Evolutionary conservation across 208 protist species (phyloP).

Genomic region (Trypanosoma grayi): DNA sequence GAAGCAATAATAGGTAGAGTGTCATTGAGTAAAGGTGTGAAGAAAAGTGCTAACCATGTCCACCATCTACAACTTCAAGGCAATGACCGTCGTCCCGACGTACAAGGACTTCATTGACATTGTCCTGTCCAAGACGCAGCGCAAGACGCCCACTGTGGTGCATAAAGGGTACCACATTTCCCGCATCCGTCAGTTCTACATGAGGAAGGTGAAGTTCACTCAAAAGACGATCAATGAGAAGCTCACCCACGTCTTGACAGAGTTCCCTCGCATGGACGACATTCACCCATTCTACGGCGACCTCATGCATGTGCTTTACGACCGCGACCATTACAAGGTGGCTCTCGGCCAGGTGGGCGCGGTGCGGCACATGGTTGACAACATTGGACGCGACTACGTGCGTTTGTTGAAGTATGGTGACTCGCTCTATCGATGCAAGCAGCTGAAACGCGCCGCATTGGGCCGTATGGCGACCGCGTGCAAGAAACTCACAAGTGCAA

Average conservation of each 20-base stretch:
- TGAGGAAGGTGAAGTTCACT: conserved; percentile 99
- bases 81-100: conserved; percentile 96
- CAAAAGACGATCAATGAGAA: conserved; percentile 98
- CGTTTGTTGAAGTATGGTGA: conserved; percentile 99
- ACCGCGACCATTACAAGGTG: conserved; percentile 99
- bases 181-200: conserved; percentile 99
- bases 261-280: conserved; percentile 97
- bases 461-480: conserved; percentile 99
- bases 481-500: conserved; percentile 93
- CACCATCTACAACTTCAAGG: conserved; percentile 98
- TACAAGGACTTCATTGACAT: conserved; percentile 99
- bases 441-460: conserved; percentile 99
- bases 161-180: conserved; percentile 99
- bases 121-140: conserved; percentile 98
- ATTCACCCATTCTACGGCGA: conserved; percentile 99
- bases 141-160: conserved; percentile 99
- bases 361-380: conserved; percentile 97
- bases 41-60: conserved; percentile 38
- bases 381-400: conserved; percentile 98
- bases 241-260: conserved; percentile 95
- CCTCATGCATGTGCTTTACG: conserved; percentile 99
- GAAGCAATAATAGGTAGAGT: not conserved
- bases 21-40: not conserved
- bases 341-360: conserved; percentile 99
- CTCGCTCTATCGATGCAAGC: conserved; percentile 99